Conservation (phyloP, 176 grass and related monocot genomes). For the Hordeum marinum region DNA sequence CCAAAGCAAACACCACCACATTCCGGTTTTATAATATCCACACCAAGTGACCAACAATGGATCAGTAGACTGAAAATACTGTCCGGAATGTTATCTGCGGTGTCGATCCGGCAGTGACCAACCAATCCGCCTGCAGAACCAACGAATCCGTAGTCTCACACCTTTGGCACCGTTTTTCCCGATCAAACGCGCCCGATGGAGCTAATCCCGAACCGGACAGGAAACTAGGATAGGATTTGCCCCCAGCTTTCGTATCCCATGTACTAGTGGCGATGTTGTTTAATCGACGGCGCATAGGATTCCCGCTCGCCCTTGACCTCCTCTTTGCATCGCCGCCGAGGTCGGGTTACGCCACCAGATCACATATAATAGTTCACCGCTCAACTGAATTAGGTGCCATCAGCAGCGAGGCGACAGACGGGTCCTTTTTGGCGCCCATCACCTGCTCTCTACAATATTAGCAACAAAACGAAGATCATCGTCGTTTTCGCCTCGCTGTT, state of each 20-base stretch:
- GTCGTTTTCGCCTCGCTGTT: constrained; percentile 10
- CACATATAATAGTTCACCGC: neutral
- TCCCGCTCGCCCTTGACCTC: constrained; percentile 22
- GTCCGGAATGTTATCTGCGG: neutral
- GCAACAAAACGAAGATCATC: neutral
- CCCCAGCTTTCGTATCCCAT: constrained; percentile 29
- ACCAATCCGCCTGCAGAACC: neutral
- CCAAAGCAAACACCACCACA: neutral
- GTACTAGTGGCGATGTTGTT: constrained; percentile 30
- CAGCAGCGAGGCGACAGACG: constrained; percentile 17
- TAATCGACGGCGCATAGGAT: constrained; percentile 29
- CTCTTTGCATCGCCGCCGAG: neutral
- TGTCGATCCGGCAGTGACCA: neutral
- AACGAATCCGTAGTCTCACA: neutral
- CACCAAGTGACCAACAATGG: neutral
- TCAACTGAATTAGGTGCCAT: constrained; percentile 9
- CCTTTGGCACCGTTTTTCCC: neutral
- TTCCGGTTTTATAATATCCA: neutral
- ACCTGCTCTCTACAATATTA: neutral
- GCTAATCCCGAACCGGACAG: constrained; percentile 14
- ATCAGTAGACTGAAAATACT: neutral
- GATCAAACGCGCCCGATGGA: neutral
- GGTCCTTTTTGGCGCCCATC: constrained; percentile 26
- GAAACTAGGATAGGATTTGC: constrained; percentile 45
- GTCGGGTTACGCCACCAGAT: constrained; percentile 12